Percentiles rank a stretch among this genome's conserved stretches.
phyloP scores from a whole-genome alignment of 2,329 filamentous ascomycete genomes.

The Epichloe brachyelytri region DNA sequence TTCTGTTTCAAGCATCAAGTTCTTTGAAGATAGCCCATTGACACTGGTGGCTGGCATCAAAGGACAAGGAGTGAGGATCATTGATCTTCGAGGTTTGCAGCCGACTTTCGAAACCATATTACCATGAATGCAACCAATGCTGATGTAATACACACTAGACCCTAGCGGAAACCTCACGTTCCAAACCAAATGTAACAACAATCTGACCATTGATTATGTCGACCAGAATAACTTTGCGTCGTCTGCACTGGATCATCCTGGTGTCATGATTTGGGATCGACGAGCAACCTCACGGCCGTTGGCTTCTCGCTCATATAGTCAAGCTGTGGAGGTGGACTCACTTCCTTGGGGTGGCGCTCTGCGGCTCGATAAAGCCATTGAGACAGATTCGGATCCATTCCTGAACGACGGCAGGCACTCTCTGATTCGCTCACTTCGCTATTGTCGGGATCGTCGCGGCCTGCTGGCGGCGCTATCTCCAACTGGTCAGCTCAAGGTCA shows the following conservation, averaged over 20 bases:
- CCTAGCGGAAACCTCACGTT: constrained; percentile 43
- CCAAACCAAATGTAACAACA: constrained; percentile 55
- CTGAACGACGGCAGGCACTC: constrained; percentile 43
- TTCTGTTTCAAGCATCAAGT: constrained; percentile 71
- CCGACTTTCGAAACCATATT: not conserved
- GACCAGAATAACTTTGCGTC: constrained; percentile 80
- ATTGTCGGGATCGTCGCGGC: constrained; percentile 48
- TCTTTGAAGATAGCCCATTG: constrained; percentile 65
- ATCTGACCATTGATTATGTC: constrained; percentile 63
- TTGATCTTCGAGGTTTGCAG: constrained; percentile 59
- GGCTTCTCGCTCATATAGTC: constrained; percentile 40
- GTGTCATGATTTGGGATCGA: constrained; percentile 67
- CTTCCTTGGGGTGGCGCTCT: constrained; percentile 51
- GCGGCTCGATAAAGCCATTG: constrained; percentile 43
- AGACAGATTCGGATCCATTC: constrained; percentile 37
- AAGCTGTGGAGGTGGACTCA: constrained; percentile 47
- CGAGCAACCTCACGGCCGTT: constrained; percentile 43
- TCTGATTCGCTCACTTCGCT: constrained; percentile 49
- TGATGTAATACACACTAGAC: constrained; percentile 22
- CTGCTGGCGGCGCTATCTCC: constrained; percentile 49
- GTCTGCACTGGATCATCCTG: constrained; percentile 60
- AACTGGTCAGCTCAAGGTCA: constrained; percentile 48
- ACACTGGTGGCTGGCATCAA: constrained; percentile 66
- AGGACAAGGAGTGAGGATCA: constrained; percentile 60
- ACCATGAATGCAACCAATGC: not conserved